Evolutionary conservation across 2,329 filamentous ascomycete species (phyloP).

Genomic region (Pyrenochaeta sp.): DNA sequence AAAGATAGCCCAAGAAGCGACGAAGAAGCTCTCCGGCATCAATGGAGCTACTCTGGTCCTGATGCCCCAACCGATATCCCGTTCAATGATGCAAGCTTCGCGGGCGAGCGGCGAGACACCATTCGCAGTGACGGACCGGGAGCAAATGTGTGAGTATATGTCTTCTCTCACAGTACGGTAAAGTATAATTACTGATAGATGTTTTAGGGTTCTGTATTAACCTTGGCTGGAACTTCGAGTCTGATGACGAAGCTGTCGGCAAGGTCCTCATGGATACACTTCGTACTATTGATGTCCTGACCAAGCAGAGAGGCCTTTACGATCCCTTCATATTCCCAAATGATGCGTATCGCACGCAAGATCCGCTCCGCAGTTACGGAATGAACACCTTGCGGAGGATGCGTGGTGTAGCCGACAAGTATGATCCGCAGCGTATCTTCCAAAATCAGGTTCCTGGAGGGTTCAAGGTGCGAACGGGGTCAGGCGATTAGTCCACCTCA

Average conservation of each 20-base stretch:
- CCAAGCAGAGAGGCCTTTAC: background rate
- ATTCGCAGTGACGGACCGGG: constrained; percentile 1
- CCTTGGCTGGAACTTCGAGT: constrained; percentile 4
- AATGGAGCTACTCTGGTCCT: constrained; percentile 7
- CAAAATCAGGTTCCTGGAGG: constrained; percentile 11
- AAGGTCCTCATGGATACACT: background rate
- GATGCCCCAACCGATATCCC: constrained; percentile 9
- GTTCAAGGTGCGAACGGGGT: constrained; percentile 4
- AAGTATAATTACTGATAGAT: background rate
- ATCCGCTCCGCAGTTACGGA: background rate
- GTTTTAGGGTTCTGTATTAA: constrained; percentile 8
- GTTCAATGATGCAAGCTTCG: constrained; percentile 8
- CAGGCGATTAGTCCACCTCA: background rate
- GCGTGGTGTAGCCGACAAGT: constrained; percentile 6
- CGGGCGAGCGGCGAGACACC: background rate
- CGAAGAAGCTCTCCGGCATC: constrained; percentile 1
- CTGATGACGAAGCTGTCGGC: constrained; percentile 6
- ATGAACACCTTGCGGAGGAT: constrained; percentile 11
- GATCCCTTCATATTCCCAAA: background rate
- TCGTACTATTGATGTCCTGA: background rate
- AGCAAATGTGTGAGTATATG: background rate
- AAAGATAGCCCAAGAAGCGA: constrained; percentile 1
- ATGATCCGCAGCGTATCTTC: constrained; percentile 21
- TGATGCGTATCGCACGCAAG: background rate
- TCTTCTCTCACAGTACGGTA: background rate